Evolutionary conservation across 2,329 filamentous ascomycete species (phyloP).

Genomic region (Orbilia blumenaviensis): DNA sequence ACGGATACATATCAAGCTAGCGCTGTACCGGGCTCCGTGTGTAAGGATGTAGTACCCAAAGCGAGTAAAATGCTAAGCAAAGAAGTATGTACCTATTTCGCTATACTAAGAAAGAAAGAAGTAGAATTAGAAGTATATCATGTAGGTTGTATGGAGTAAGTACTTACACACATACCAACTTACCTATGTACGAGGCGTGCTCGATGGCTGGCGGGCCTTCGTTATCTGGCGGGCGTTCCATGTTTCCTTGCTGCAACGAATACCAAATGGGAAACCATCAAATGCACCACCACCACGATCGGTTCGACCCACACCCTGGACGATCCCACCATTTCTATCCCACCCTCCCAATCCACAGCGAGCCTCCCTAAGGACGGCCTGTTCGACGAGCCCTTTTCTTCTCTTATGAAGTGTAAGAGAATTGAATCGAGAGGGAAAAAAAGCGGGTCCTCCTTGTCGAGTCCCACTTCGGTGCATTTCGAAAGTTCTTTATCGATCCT

Average conservation of each 20-base stretch:
- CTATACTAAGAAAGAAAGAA: too few species aligned
- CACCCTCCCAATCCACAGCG: constrained; percentile 33
- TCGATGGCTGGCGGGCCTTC: constrained; percentile 16
- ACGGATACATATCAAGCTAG: too few species aligned
- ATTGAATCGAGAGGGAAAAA: constrained; percentile 21
- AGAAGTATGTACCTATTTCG: too few species aligned
- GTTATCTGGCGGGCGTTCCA: constrained; percentile 47
- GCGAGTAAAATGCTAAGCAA: too few species aligned
- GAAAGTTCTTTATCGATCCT: constrained; percentile 45
- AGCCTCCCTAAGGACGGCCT: constrained; percentile 26
- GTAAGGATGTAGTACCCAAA: too few species aligned
- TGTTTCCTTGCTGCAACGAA: constrained; percentile 30
- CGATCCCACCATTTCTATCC: constrained; percentile 49
- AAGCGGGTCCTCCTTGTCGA: constrained; percentile 34
- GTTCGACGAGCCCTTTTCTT: constrained; percentile 36
- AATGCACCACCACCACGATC: constrained; percentile 53
- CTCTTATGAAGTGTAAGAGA: constrained; percentile 29
- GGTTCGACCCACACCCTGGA: constrained; percentile 53
- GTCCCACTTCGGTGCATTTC: constrained; percentile 51
- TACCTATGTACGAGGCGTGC: neutral
- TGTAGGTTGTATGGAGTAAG: too few species aligned
- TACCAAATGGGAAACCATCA: constrained; percentile 43
- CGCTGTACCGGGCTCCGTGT: too few species aligned
- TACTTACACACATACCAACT: neutral
- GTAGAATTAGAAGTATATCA: too few species aligned